A percentile compares a stretch with the other conserved stretches of the same genome.
These are phyloP conservation scores for Cyclotella atomus DNA, from an alignment of 108 stramenopile species.

Conservation along the genomic window DNA sequence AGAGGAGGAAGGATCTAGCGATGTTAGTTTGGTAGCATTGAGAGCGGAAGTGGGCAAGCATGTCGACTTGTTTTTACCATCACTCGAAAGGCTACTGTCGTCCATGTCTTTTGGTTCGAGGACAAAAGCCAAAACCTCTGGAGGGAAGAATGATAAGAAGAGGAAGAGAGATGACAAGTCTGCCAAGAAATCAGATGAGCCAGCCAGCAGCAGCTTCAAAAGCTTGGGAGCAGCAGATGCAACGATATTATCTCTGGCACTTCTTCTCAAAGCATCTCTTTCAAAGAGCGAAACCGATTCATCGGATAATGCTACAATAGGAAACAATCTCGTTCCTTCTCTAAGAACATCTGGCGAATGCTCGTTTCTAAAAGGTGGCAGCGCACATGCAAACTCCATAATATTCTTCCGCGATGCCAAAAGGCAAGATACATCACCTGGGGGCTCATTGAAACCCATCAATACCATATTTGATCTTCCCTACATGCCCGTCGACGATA, in stretches of 20 bases:
- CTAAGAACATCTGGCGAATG: constrained; percentile 32
- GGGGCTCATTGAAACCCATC: constrained; percentile 11
- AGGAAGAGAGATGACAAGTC: constrained; percentile 29
- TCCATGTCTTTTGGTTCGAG: constrained; percentile 37
- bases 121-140: constrained; percentile 1
- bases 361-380: constrained; percentile 33
- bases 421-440: neutral
- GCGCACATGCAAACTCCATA: constrained; percentile 35
- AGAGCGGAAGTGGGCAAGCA: constrained; percentile 37
- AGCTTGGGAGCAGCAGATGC: constrained; percentile 34
- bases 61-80: constrained; percentile 35
- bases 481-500: constrained; percentile 18
- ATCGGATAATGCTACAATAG: neutral
- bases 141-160: constrained; percentile 32
- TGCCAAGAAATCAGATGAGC: constrained; percentile 6
- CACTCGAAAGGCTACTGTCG: constrained; percentile 35
- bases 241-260: constrained; percentile 38
- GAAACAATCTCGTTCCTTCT: constrained; percentile 24
- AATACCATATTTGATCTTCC: constrained; percentile 36
- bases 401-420: constrained; percentile 25
- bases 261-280: constrained; percentile 40
- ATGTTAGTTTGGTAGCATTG: constrained; percentile 11
- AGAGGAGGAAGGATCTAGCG: neutral
- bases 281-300: neutral
- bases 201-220: constrained; percentile 2